Base-by-base conservation (phyloP, 305 asterid species). In the Vinca major region DNA sequence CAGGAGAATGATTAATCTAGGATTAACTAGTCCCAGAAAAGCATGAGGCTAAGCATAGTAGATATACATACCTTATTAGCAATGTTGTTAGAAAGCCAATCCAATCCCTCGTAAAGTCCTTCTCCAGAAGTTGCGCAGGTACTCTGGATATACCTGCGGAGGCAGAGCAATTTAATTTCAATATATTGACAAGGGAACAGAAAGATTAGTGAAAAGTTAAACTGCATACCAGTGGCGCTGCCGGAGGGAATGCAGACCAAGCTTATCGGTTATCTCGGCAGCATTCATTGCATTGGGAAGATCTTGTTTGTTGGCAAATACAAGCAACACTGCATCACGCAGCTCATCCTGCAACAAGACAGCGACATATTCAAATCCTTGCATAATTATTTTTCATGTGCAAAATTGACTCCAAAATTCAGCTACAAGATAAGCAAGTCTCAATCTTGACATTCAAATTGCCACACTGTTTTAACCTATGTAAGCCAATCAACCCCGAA, bases 241-340 rank as follows among this genome's bases (percentile, higher is more conserved):
- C 74, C 85, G 58, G 56, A 83, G 85, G 44, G 87, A 83, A 66
- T 80, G 85, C 73, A 83, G 82, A 65, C 84, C 85, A 57, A 83
- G 88, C 75, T 83, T 80, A 51, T 80, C 85, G 48, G 87, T 83
- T 67, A 83, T 80, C 71, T 83, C 87, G 68, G 85, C 85, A 72
- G 87, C 87, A 74, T 76, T 80, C 87, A 83, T 80, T 70, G 87
- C 87, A 76, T 80, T 80, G 7, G 85, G 87, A 64, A 83, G 85
- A 76, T 83, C 87, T 74, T 83, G 84, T 68, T 83, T 80, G 82
- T 80, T 83, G 26, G 88, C 88, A 74, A 83, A 83, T 26, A 83
- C 85, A 73, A 83, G 87, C 68, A 83, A 68, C 11, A 80, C 85
- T 3, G 84, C 82, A 70, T 81, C 85, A 11, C 84, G 68, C 53